These are phyloP conservation scores for Ophiostoma sp. DNA, from an alignment of 2,329 filamentous ascomycete species.

Conservation along the genomic window DNA sequence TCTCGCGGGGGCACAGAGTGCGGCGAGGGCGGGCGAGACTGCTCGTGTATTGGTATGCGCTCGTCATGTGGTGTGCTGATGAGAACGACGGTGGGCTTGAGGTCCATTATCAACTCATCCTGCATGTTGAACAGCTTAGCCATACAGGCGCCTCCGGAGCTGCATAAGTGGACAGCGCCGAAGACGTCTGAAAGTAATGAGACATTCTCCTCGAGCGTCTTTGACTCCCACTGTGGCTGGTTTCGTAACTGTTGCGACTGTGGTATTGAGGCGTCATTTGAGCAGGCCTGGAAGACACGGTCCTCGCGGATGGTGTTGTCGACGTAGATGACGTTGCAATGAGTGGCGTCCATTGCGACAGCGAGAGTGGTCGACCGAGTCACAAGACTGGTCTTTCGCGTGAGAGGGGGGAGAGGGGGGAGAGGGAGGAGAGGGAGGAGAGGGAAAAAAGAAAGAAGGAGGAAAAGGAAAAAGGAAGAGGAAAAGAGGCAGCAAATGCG, in stretches of 20 bases:
- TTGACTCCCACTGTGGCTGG: slow-evolving; percentile 32
- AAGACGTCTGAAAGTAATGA: slow-evolving; percentile 49
- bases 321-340: slow-evolving; percentile 57
- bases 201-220: slow-evolving; percentile 43
- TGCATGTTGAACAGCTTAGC: slow-evolving; percentile 49
- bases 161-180: slow-evolving; percentile 51
- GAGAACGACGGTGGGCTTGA: slow-evolving; percentile 53
- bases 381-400: slow-evolving; percentile 52
- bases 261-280: slow-evolving; percentile 26
- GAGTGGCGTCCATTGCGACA: slow-evolving; percentile 53
- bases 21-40: slow-evolving; percentile 41
- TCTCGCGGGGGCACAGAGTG: slow-evolving; percentile 36
- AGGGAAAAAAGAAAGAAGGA: not conserved
- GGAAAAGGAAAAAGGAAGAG: not conserved
- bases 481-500: not conserved
- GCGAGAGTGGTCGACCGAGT: slow-evolving; percentile 42
- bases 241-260: not conserved
- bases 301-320: slow-evolving; percentile 49
- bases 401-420: not conserved
- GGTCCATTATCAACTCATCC: slow-evolving; percentile 46
- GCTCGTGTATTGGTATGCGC: slow-evolving; percentile 35
- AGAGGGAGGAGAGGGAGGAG: not conserved
- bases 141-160: slow-evolving; percentile 49
- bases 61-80: slow-evolving; percentile 53
- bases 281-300: slow-evolving; percentile 37